phyloP scores from a whole-genome alignment of 805 yeast genomes.

The Sungouiella blattae region DNA sequence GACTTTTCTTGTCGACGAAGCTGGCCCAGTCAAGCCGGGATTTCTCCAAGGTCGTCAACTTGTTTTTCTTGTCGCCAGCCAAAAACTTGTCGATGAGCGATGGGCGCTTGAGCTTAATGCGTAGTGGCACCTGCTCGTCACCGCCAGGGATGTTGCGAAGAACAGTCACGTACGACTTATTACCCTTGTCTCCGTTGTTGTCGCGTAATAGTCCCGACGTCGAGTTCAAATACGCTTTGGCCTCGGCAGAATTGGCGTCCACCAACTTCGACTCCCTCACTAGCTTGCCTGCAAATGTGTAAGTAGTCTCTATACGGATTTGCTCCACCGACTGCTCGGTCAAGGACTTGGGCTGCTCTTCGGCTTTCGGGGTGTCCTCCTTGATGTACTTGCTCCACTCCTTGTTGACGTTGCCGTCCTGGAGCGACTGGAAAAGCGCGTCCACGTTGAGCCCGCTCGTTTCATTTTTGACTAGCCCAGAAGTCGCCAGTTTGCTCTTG shows the following conservation, averaged over 20 bases:
- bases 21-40: slow-evolving; percentile 93
- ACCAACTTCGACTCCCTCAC: slow-evolving; percentile 78
- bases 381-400: slow-evolving; percentile 14
- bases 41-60: slow-evolving; percentile 87
- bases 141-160: slow-evolving; percentile 29
- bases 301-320: slow-evolving; percentile 70
- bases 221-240: slow-evolving; percentile 70
- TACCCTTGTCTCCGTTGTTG: slow-evolving; percentile 4
- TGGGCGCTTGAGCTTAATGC: slow-evolving; percentile 66
- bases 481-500: slow-evolving; percentile 1
- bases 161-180: slow-evolving; percentile 31
- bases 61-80: slow-evolving; percentile 57
- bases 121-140: slow-evolving; percentile 30
- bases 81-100: slow-evolving; percentile 76
- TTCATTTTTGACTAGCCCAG: slow-evolving; percentile 15
- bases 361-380: slow-evolving; percentile 10
- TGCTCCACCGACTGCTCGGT: background rate
- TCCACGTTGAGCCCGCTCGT: slow-evolving; percentile 28
- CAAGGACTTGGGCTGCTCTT: slow-evolving; percentile 1
- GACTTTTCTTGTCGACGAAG: slow-evolving; percentile 82
- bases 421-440: slow-evolving; percentile 24
- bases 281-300: slow-evolving; percentile 86
- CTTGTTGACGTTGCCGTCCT: slow-evolving; percentile 3
- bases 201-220: slow-evolving; percentile 30
- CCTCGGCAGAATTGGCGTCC: slow-evolving; percentile 77